A percentile compares a stretch with the other conserved stretches of the same genome.
Evolutionary conservation across 495 filamentous ascomycete species (phyloP).

Genomic region (Penicillium herquei): DNA sequence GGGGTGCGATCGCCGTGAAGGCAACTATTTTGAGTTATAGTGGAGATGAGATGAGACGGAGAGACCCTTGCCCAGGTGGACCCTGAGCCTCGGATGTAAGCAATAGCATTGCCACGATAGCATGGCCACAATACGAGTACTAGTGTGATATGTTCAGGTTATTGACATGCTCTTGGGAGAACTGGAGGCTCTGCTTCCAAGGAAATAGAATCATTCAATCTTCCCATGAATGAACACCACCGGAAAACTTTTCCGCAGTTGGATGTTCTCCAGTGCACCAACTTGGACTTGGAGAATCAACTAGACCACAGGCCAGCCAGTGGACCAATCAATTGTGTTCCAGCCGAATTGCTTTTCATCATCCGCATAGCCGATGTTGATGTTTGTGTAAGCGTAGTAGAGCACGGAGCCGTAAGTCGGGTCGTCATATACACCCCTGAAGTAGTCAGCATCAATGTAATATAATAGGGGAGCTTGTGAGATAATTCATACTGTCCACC

Average conservation of each 20-base stretch:
- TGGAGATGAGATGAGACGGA: too few species aligned
- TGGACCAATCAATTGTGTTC: conserved; percentile 63
- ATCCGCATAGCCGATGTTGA: conserved; percentile 61
- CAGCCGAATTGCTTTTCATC: conserved; percentile 65
- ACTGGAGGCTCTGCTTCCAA: too few species aligned
- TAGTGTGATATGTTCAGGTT: too few species aligned
- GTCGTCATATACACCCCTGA: conserved; percentile 50
- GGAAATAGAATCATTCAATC: too few species aligned
- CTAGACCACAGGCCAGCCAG: conserved; percentile 62
- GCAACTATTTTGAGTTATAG: background rate
- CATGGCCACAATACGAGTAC: too few species aligned
- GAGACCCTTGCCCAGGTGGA: too few species aligned
- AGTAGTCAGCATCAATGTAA: conserved; percentile 8
- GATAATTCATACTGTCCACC: conserved; percentile 58
- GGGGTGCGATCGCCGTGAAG: background rate
- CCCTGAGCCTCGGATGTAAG: too few species aligned
- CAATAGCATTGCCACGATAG: too few species aligned
- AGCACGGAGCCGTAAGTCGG: conserved; percentile 51
- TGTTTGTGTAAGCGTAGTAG: conserved; percentile 74
- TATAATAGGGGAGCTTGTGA: background rate
- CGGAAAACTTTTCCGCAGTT: too few species aligned
- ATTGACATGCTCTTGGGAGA: too few species aligned
- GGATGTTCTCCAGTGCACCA: too few species aligned
- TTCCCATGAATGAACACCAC: too few species aligned
- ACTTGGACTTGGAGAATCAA: background rate